phyloP scores from a whole-genome alignment of 345 rosid genomes.

The Bruguiera parviflora region DNA sequence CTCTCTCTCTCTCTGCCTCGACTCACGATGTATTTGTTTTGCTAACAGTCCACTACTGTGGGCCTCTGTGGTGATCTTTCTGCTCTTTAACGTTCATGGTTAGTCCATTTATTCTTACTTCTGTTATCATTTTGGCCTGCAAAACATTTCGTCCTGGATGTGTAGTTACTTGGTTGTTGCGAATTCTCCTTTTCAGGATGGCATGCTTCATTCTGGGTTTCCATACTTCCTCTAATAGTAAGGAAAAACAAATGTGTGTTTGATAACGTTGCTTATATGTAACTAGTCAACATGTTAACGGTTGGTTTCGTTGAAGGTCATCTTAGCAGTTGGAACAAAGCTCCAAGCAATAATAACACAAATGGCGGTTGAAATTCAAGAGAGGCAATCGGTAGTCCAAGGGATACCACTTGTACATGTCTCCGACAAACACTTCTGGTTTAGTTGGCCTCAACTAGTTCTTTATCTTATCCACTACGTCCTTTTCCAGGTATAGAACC shows the following conservation, averaged over 20 bases:
- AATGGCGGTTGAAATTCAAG: slow-evolving; percentile 90
- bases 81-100: slow-evolving; percentile 80
- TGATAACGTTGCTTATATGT: not conserved
- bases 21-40: slow-evolving; percentile 14
- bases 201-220: slow-evolving; percentile 52
- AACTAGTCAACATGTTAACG: not conserved
- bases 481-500: slow-evolving; percentile 69
- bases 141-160: not conserved
- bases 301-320: slow-evolving; percentile 48
- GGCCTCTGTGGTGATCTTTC: slow-evolving; percentile 69
- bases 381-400: slow-evolving; percentile 86
- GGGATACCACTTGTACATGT: slow-evolving; percentile 96
- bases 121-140: not conserved
- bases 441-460: slow-evolving; percentile 63
- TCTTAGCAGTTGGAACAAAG: slow-evolving; percentile 83
- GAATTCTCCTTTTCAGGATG: slow-evolving; percentile 50
- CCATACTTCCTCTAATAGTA: slow-evolving; percentile 73
- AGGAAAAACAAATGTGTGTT: slow-evolving; percentile 20
- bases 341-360: slow-evolving; percentile 76
- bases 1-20: not conserved
- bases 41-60: slow-evolving; percentile 65
- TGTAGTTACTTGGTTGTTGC: not conserved
- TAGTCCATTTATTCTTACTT: slow-evolving; percentile 14
- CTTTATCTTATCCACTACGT: slow-evolving; percentile 84
- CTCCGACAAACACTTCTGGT: slow-evolving; percentile 84